phyloP scores from a whole-genome alignment of 2,329 filamentous ascomycete species.

The Xylariaceae sp. region DNA sequence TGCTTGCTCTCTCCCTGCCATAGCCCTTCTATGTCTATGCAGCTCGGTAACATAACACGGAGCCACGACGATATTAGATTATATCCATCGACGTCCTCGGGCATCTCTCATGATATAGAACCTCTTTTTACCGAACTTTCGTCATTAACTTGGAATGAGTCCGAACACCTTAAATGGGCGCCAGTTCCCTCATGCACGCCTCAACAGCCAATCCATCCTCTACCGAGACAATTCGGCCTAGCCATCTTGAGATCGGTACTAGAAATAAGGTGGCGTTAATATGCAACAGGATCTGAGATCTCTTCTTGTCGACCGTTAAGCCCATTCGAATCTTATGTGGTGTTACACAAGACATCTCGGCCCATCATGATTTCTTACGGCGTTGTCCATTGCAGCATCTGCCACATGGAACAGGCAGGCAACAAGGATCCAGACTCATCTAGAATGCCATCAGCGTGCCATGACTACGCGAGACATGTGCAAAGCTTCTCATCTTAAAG shows the following conservation, averaged over 20 bases:
- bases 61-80: neutral
- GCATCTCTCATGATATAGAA: neutral
- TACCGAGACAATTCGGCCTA: neutral
- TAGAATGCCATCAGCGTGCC: neutral
- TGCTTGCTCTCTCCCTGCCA: no score
- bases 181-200: neutral
- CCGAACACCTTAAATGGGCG: neutral
- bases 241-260: neutral
- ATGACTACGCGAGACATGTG: neutral
- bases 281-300: neutral
- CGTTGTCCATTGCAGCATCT: neutral
- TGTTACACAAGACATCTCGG: no score
- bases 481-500: neutral
- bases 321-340: no score
- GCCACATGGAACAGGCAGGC: neutral
- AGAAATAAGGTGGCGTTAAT: neutral
- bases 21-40: no score
- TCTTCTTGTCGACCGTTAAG: neutral
- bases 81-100: no score
- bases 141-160: neutral
- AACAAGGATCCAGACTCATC: neutral
- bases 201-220: neutral
- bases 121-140: neutral
- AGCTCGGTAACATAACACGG: no score
- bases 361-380: neutral